Percentiles rank a stretch among this genome's conserved stretches.
These are phyloP conservation scores for Jaminaea rosea DNA, from an alignment of 1,284 basidiomycete genomes.

Conservation along the genomic window DNA sequence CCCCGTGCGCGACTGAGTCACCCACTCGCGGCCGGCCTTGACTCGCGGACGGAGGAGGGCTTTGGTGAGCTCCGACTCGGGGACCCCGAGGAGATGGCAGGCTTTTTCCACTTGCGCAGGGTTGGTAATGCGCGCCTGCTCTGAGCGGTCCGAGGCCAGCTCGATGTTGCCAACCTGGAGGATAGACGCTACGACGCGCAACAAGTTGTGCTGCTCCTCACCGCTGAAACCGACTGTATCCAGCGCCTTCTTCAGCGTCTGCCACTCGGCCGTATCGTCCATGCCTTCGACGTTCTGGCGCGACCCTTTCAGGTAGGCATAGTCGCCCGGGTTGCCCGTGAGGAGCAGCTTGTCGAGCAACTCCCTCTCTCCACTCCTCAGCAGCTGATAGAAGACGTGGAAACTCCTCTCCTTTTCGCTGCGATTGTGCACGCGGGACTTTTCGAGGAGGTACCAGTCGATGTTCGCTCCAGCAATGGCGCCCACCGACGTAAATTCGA, in stretches of 20 bases:
- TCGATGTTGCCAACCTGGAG: constrained; percentile 91
- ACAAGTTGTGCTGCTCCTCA: constrained; percentile 80
- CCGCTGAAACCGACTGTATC: constrained; percentile 76
- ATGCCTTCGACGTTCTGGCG: constrained; percentile 86
- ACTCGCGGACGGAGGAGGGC: constrained; percentile 61
- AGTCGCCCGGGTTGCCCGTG: constrained; percentile 64
- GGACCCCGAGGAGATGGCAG: constrained; percentile 87
- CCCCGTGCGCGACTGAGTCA: constrained; percentile 80
- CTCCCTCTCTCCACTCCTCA: constrained; percentile 37
- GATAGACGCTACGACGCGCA: constrained; percentile 85
- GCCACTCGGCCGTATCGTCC: constrained; percentile 84
- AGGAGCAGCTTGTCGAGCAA: constrained; percentile 59
- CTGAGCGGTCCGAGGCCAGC: constrained; percentile 70
- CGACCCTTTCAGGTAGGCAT: constrained; percentile 83
- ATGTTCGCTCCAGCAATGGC: constrained; percentile 97
- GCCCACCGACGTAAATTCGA: constrained; percentile 85
- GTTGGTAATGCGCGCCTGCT: constrained; percentile 69
- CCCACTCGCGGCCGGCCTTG: constrained; percentile 93
- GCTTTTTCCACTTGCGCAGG: constrained; percentile 59
- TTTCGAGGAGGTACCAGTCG: constrained; percentile 98
- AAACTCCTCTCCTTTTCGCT: constrained; percentile 67
- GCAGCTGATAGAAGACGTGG: constrained; percentile 90
- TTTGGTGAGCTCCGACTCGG: constrained; percentile 76
- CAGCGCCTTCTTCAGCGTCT: constrained; percentile 66
- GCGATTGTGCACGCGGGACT: constrained; percentile 66